A percentile compares a stretch with the other conserved stretches of the same genome.
Evolutionary conservation across 352 stramenopile species (phyloP).

Genomic region (Pythium oligandrum): DNA sequence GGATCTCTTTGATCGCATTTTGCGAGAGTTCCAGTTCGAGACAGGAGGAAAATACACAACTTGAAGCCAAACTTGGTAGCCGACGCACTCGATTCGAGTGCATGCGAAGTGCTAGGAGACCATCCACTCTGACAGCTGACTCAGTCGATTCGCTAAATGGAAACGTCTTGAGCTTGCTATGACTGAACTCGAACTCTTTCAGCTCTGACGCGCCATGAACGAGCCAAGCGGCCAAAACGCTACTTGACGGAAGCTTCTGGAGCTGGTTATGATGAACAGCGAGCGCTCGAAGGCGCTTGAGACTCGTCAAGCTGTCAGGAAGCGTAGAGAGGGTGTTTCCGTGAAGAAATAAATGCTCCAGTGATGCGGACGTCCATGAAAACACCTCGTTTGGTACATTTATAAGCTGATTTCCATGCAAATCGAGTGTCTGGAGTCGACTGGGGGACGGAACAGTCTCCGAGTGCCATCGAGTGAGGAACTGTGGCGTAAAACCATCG

Average conservation of each 20-base stretch:
- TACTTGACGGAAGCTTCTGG: constrained; percentile 4
- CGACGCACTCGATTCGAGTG: constrained; percentile 12
- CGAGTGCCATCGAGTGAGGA: background rate
- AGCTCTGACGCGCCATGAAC: no score
- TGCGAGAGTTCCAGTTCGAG: constrained; percentile 39
- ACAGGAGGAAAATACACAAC: constrained; percentile 9
- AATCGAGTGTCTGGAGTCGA: constrained; percentile 10
- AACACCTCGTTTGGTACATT: constrained; percentile 33
- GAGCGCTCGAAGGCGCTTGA: constrained; percentile 22
- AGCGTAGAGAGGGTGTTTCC: constrained; percentile 39
- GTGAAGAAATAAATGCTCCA: constrained; percentile 31
- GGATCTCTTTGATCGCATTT: constrained; percentile 41
- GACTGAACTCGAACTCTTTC: no score
- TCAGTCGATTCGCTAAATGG: background rate
- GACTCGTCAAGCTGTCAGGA: constrained; percentile 12
- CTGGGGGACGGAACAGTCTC: constrained; percentile 2
- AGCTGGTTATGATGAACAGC: constrained; percentile 41
- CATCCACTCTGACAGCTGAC: background rate
- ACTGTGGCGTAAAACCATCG: background rate
- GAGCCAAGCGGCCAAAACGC: no score
- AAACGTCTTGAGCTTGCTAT: no score
- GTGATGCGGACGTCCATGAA: constrained; percentile 14
- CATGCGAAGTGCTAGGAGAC: constrained; percentile 14
- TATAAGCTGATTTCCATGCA: constrained; percentile 28
- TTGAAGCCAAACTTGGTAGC: constrained; percentile 6